Evolutionary conservation across 2,329 filamentous ascomycete species (phyloP).

Genomic region (Elsinoe batatas): DNA sequence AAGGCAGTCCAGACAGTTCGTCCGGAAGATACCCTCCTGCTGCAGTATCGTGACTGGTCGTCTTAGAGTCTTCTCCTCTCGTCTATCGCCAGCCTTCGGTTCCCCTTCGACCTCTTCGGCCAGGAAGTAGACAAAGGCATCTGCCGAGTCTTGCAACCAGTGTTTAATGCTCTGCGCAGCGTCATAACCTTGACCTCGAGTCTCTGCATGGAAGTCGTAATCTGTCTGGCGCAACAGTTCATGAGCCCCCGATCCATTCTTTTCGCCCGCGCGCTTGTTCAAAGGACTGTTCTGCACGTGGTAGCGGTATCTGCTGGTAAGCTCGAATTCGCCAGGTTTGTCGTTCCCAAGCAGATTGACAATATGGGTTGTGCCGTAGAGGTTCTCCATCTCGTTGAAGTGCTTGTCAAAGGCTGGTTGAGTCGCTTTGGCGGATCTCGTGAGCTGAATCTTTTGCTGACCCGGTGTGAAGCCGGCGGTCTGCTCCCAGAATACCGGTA

Average conservation of each 20-base stretch:
- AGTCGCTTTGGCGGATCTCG: conserved; percentile 77
- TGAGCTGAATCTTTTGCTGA: conserved; percentile 89
- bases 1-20: conserved; percentile 91
- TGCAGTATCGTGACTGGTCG: conserved; percentile 62
- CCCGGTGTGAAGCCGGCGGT: conserved; percentile 75
- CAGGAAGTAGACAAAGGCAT: conserved; percentile 87
- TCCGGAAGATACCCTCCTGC: conserved; percentile 91
- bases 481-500: conserved; percentile 97
- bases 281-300: conserved; percentile 67
- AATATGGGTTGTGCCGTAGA: conserved; percentile 84
- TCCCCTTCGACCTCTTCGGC: conserved; percentile 59
- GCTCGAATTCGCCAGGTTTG: conserved; percentile 75
- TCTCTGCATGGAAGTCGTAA: conserved; percentile 95
- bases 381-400: conserved; percentile 74
- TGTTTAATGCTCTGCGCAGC: conserved; percentile 75
- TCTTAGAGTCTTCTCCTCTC: conserved; percentile 27
- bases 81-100: conserved; percentile 27
- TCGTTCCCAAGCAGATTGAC: conserved; percentile 88
- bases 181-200: conserved; percentile 81
- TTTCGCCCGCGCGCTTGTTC: conserved; percentile 35
- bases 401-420: conserved; percentile 94
- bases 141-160: conserved; percentile 67
- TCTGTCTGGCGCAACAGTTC: conserved; percentile 71
- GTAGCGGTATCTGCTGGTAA: conserved; percentile 68
- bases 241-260: conserved; percentile 48